A percentile compares a stretch with the other conserved stretches of the same genome.
Conservation (phyloP, 2,329 filamentous ascomycete species). For the Aspergillus fumigatus region DNA sequence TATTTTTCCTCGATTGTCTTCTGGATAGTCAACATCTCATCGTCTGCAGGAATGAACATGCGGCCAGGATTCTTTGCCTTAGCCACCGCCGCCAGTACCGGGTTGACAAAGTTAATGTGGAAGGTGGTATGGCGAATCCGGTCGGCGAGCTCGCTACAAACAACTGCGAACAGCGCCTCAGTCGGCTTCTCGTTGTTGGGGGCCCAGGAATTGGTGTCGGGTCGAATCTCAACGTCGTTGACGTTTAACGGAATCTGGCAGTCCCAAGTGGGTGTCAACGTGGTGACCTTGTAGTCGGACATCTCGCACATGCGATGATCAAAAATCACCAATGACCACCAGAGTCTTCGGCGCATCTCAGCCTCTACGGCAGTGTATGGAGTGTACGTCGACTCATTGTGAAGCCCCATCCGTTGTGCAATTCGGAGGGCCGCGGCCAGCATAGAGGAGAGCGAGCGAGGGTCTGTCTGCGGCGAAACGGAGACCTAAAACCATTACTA, state of each 20-base stretch:
- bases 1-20: conserved; percentile 44
- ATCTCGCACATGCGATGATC: conserved; percentile 67
- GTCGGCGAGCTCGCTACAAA: conserved; percentile 41
- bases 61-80: too few species aligned
- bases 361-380: conserved; percentile 52
- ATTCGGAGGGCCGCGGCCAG: conserved; percentile 64
- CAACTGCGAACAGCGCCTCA: conserved; percentile 42
- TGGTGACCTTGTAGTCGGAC: conserved; percentile 45
- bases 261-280: conserved; percentile 42
- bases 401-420: conserved; percentile 64
- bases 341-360: conserved; percentile 66
- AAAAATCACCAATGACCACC: conserved; percentile 68
- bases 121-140: conserved; percentile 36
- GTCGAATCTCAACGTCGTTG: conserved; percentile 39
- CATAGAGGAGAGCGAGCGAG: conserved; percentile 55
- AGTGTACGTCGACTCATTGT: conserved; percentile 54
- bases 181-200: conserved; percentile 28
- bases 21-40: conserved; percentile 26
- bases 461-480: conserved; percentile 44
- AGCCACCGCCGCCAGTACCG: conserved; percentile 24
- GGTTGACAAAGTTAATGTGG: conserved; percentile 46
- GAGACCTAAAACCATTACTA: too few species aligned
- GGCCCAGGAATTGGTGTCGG: conserved; percentile 36
- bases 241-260: conserved; percentile 40
- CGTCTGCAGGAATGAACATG: too few species aligned